A percentile compares a stretch with the other conserved stretches of the same genome.
Conservation (phyloP, 768 basidiomycete genomes). For the Rhodotorula babjevae region DNA sequence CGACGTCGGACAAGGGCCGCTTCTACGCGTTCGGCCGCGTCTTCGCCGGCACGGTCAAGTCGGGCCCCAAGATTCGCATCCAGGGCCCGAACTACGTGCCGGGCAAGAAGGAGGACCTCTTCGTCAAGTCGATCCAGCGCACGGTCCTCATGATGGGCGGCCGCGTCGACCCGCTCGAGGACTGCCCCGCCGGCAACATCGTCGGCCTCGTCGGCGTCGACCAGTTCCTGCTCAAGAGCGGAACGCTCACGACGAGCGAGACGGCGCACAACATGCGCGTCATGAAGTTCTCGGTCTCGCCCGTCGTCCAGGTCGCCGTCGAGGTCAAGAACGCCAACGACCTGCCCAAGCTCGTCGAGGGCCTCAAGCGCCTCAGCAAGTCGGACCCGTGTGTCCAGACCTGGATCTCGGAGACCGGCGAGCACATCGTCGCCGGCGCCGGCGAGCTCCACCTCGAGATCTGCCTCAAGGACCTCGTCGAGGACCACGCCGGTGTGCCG, state of each 20-base stretch:
- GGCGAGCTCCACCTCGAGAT: slow-evolving; percentile 99
- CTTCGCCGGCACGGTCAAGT: slow-evolving; percentile 94
- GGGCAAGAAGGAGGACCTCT: slow-evolving; percentile 97
- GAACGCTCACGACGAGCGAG: slow-evolving; percentile 94
- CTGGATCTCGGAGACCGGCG: slow-evolving; percentile 83
- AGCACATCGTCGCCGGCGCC: slow-evolving; percentile 98
- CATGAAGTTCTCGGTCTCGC: slow-evolving; percentile 99
- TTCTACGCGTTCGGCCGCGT: slow-evolving; percentile 99
- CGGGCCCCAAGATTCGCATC: slow-evolving; percentile 98
- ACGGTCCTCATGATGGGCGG: slow-evolving; percentile 99
- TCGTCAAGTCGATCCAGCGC: slow-evolving; percentile 96
- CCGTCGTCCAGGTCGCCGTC: slow-evolving; percentile 96
- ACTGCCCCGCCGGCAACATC: slow-evolving; percentile 98
- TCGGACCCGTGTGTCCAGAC: slow-evolving; percentile 99
- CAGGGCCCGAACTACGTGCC: slow-evolving; percentile 99
- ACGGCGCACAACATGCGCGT: slow-evolving; percentile 99
- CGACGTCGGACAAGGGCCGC: slow-evolving; percentile 98
- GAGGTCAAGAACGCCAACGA: slow-evolving; percentile 99
- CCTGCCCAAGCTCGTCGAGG: slow-evolving; percentile 98
- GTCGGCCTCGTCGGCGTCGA: slow-evolving; percentile 98
- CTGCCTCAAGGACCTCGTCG: slow-evolving; percentile 99
- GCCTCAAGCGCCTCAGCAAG: slow-evolving; percentile 99
- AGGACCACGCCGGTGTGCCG: slow-evolving; percentile 98
- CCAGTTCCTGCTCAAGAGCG: slow-evolving; percentile 99
- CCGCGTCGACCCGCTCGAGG: slow-evolving; percentile 95